Evolutionary conservation across 345 rosid genomes (phyloP).

Genomic region (Durio zibethinus): DNA sequence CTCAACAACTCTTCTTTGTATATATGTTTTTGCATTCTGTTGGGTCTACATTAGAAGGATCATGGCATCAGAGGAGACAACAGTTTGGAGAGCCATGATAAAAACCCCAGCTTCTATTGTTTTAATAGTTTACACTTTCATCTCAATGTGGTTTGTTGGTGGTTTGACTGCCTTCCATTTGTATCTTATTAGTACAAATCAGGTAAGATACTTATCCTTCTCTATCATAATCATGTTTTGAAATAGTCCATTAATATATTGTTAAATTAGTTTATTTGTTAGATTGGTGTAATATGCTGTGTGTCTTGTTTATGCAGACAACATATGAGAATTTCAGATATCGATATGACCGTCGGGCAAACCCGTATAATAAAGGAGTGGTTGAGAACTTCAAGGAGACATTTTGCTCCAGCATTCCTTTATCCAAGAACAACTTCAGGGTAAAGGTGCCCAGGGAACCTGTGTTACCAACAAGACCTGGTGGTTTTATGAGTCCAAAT

Average conservation of each 20-base stretch:
- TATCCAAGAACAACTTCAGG: slow-evolving; percentile 82
- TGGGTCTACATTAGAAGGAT: slow-evolving; percentile 92
- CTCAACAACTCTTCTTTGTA: slow-evolving; percentile 78
- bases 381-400: slow-evolving; percentile 68
- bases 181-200: slow-evolving; percentile 93
- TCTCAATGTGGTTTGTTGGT: slow-evolving; percentile 96
- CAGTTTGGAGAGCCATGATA: slow-evolving; percentile 66
- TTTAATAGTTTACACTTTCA: slow-evolving; percentile 78
- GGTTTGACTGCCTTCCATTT: slow-evolving; percentile 90
- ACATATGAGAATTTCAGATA: slow-evolving; percentile 95
- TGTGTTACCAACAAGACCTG: slow-evolving; percentile 50
- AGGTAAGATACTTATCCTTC: slow-evolving; percentile 40
- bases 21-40: slow-evolving; percentile 88
- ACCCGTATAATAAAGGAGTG: slow-evolving; percentile 81
- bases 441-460: slow-evolving; percentile 69
- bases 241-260: background rate
- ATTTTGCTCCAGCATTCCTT: slow-evolving; percentile 60
- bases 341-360: slow-evolving; percentile 74
- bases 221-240: background rate
- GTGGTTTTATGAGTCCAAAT: slow-evolving; percentile 92
- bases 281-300: background rate
- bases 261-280: background rate
- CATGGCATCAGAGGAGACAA: slow-evolving; percentile 52
- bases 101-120: slow-evolving; percentile 83
- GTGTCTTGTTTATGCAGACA: slow-evolving; percentile 54